Evolutionary conservation across 805 yeast species (phyloP).

Genomic region (Nakazawaea wyomingensis): DNA sequence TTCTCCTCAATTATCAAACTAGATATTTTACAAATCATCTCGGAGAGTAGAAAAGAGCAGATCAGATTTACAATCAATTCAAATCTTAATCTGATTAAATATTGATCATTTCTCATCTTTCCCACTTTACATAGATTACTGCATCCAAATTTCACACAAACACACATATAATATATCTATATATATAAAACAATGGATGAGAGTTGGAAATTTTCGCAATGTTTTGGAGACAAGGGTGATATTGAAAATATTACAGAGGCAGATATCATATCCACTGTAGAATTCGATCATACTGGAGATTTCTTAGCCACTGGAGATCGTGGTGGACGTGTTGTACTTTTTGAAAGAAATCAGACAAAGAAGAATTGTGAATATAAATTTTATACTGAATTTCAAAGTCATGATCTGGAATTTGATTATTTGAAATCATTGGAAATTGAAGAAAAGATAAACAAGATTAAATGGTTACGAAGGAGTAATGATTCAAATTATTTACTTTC

Average conservation of each 20-base stretch:
- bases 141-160: background rate
- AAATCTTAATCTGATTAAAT: no score
- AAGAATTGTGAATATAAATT: conserved; percentile 90
- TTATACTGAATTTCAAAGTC: conserved; percentile 95
- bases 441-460: conserved; percentile 95
- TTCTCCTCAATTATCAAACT: no score
- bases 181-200: conserved; percentile 15
- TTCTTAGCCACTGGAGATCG: conserved; percentile 97
- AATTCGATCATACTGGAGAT: conserved; percentile 92
- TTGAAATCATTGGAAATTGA: conserved; percentile 93
- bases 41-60: no score
- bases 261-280: conserved; percentile 94
- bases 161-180: background rate
- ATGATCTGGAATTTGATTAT: conserved; percentile 98
- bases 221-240: conserved; percentile 98
- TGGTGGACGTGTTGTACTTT: conserved; percentile 95
- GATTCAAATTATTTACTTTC: conserved; percentile 85
- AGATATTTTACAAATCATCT: no score
- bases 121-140: no score
- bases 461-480: conserved; percentile 88
- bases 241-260: conserved; percentile 94
- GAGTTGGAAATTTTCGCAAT: conserved; percentile 86
- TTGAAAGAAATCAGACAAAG: conserved; percentile 77
- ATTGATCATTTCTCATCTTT: no score
- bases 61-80: no score